Evolutionary conservation across 371 early-diverging fungal species (phyloP).

Genomic region (Furculomyces boomerangus): DNA sequence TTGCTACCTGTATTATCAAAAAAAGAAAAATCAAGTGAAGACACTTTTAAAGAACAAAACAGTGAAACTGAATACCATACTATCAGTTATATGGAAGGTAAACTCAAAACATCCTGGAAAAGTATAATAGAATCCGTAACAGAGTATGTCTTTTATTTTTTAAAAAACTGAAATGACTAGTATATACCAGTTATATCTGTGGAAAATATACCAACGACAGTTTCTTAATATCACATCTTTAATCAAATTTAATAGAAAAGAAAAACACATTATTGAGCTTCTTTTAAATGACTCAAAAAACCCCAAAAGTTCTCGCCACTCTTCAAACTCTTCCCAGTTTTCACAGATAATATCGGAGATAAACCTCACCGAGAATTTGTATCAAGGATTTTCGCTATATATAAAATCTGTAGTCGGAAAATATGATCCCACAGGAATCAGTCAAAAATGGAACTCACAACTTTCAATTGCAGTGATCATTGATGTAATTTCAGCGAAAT

Average conservation of each 20-base stretch:
- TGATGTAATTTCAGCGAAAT: conserved; percentile 33
- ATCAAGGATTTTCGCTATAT: background rate
- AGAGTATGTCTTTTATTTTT: too few relatives aligned
- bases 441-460: background rate
- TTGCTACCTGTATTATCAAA: background rate
- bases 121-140: too few relatives aligned
- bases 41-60: background rate
- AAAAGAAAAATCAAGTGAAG: background rate
- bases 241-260: background rate
- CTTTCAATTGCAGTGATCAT: conserved; percentile 1
- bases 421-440: background rate
- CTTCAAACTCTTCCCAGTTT: too few relatives aligned
- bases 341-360: background rate
- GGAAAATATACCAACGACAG: too few relatives aligned
- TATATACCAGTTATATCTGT: too few relatives aligned
- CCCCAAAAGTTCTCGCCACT: too few relatives aligned
- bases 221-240: too few relatives aligned
- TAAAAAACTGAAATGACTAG: too few relatives aligned
- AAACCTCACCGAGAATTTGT: background rate
- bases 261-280: background rate
- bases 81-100: too few relatives aligned
- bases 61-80: too few relatives aligned
- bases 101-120: too few relatives aligned
- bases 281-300: too few relatives aligned
- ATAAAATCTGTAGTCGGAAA: background rate